Conservation (phyloP, 2,329 filamentous ascomycete species). For the Ophiostoma perfectum region DNA sequence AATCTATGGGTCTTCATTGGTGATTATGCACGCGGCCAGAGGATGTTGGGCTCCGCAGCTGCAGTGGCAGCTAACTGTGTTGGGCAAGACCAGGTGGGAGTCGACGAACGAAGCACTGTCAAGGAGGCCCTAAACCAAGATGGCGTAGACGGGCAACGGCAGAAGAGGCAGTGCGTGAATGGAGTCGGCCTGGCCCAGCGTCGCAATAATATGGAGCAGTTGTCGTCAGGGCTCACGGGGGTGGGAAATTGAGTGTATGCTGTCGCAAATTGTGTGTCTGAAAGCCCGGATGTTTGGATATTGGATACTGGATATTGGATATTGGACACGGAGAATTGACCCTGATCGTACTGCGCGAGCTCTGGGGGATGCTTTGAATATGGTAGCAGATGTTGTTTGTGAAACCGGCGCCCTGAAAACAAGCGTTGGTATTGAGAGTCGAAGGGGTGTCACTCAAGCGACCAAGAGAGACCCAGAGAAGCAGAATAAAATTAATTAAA, state of each 20-base stretch:
- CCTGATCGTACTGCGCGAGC: too few species aligned
- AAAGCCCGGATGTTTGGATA: not conserved
- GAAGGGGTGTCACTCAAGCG: slow-evolving; percentile 1
- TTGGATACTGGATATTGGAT: not conserved
- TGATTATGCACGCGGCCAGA: slow-evolving; percentile 16
- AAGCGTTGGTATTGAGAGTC: not conserved
- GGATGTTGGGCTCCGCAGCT: slow-evolving; percentile 24
- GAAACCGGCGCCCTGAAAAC: not conserved
- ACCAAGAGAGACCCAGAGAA: not conserved
- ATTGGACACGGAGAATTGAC: too few species aligned
- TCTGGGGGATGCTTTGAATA: not conserved
- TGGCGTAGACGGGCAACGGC: not conserved
- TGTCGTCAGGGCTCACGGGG: slow-evolving; percentile 9
- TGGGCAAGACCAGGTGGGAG: slow-evolving; percentile 19
- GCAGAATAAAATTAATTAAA: not conserved
- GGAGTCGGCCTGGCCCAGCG: not conserved
- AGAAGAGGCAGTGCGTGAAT: not conserved
- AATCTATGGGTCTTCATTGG: slow-evolving; percentile 26
- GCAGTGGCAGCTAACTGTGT: slow-evolving; percentile 25
- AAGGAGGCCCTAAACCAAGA: not conserved
- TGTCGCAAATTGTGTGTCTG: slow-evolving; percentile 8
- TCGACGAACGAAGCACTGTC: not conserved
- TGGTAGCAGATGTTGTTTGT: not conserved
- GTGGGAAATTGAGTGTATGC: slow-evolving; percentile 14
- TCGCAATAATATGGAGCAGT: slow-evolving; percentile 13